Base-by-base conservation (phyloP, 2,329 filamentous ascomycete genomes). In the Cladosporium sp. region DNA sequence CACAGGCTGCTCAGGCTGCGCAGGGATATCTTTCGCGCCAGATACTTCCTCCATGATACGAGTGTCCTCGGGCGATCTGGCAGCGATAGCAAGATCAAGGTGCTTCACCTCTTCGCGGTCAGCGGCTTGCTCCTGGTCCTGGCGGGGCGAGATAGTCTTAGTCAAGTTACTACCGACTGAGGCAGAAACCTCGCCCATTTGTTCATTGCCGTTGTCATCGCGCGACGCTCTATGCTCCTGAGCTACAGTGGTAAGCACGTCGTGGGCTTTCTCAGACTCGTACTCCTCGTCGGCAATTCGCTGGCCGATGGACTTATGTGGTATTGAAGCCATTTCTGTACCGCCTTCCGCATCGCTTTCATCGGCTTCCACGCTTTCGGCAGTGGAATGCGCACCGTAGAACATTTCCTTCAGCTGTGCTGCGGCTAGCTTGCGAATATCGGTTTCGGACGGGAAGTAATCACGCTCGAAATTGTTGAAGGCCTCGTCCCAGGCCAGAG, bases 401-500 rank as follows among this genome's bases (percentile, higher is more conserved):
- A 99, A 99, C 67, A 99, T 88, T 67, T 95, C 96, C 66, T 88
- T 92, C 51, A 99, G 75, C 65, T 99, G 95, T 55, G 96, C 79
- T 52, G 92, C 89, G 11, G 93, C 95, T 54, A 99, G 75, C 61
- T 93, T 84, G 55, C 90, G 82, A 63, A 99, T 95, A 71, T 99
- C 93, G 64, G 95, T 97, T 68, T 99, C 95, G 0, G 92, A 85
- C 0, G 87, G 92, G 61, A 99, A 86, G 70, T 92, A 99, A 60
- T 95, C 88, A 38, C 84, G 82, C 66, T 99, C 95, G 53, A 99
- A 97, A 49, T 93, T 87, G 50, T 83, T 79, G 71, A 99, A 99
- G 0, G 83, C 83, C 19, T 86, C 83, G 63, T 99, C 95, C 93
- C 93, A 99, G 57, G 91, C 89, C 17, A 90, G 84, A 3, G 92